Evolutionary conservation across 208 protist genomes (phyloP), one percentile per base, ranked within the genome.

Genomic region (Crithidia brevicula): DNA sequence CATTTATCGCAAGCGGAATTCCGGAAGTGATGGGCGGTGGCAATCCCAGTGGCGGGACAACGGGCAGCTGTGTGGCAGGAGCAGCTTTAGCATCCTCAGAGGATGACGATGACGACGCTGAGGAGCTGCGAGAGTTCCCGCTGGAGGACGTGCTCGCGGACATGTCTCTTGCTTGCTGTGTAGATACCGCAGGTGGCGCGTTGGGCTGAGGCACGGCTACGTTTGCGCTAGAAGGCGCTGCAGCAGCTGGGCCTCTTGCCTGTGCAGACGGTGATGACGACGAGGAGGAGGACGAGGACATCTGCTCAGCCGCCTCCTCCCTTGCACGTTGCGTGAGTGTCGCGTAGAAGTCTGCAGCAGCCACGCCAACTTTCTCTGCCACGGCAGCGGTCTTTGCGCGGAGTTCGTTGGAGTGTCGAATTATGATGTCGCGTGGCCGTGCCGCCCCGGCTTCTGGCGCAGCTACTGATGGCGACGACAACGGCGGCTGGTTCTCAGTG

Each of bases 371-470:
- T 15, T 54, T 27, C 27, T 74, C 59, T 6, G 79, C 77, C 4
- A 68, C 42, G 3, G 59, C 53, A 0, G 72, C 64, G 42, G 67
- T 76, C 61, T 61, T 46, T 15, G 60, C 36, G 4, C 85, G 79
- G 51, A 88, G 49, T 23, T 72, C 67, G 58, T 94, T 83, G 1
- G 85, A 94, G 38, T 70, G 74, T 27, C 65, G 80, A 20, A 94
- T 72, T n/a, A 88, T 40, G 46, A 86, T 71, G 8, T 81, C 78
- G n/a, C 74, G 77, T 15, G 77, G 79, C 18, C 84, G 79, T 5
- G 72, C 73, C 13, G 47, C 43, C 7, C 77, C 77, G 3, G 49
- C 67, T 33, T 25, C 67, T 4, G 13, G 49, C 2, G 2, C 49
- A 13, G 52, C 36, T 33, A 52, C 40, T n/a, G 18, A 38, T 52